Evolutionary conservation across 306 rosid species (phyloP).

Genomic region (Malus fusca): DNA sequence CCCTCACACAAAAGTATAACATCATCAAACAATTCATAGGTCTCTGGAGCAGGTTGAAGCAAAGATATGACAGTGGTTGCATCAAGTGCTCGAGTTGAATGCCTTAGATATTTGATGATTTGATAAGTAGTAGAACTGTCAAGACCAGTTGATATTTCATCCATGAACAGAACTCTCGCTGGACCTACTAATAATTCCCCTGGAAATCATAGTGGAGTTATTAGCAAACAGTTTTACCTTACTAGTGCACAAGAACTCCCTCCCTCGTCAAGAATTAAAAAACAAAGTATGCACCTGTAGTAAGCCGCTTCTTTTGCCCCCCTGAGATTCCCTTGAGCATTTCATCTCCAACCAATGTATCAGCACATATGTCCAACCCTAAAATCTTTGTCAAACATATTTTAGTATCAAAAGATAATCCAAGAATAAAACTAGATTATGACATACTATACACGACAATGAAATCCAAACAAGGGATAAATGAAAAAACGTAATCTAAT

Average conservation of each 20-base stretch:
- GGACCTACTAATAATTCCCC: constrained; percentile 95
- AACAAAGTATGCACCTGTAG: constrained; percentile 59
- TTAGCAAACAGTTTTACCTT: constrained; percentile 24
- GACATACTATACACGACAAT: neutral
- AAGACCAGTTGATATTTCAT: constrained; percentile 96
- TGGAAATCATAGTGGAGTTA: constrained; percentile 32
- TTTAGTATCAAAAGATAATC: constrained; percentile 34
- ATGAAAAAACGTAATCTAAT: neutral
- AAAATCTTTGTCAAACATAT: constrained; percentile 80
- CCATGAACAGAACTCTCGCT: constrained; percentile 96
- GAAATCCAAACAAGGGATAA: neutral
- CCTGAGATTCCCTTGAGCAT: constrained; percentile 99
- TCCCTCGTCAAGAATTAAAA: neutral
- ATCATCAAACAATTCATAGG: constrained; percentile 94
- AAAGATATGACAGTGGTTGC: constrained; percentile 86
- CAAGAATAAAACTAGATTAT: neutral
- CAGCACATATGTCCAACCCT: constrained; percentile 99
- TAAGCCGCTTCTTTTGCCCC: constrained; percentile 97
- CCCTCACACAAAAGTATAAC: constrained; percentile 89
- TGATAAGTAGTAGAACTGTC: constrained; percentile 95
- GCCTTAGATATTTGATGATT: constrained; percentile 80
- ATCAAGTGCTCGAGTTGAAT: constrained; percentile 84
- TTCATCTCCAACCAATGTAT: constrained; percentile 97
- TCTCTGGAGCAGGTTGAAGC: constrained; percentile 99
- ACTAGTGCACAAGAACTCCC: constrained; percentile 8